These are phyloP conservation scores for Erysimum cheiranthoides DNA, from an alignment of 345 rosid genomes.

Conservation along the genomic window DNA sequence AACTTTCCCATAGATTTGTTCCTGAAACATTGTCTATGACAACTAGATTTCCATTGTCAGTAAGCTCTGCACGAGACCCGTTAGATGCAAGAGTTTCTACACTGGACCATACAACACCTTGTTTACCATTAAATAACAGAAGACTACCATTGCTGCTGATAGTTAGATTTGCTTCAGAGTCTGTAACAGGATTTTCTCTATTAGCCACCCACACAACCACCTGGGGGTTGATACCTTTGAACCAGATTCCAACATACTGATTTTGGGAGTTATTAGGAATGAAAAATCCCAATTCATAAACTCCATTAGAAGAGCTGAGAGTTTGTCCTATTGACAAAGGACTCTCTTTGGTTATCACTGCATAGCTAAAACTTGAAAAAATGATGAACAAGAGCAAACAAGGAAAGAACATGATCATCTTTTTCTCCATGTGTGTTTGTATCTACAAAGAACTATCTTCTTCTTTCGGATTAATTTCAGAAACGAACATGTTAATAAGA, in stretches of 20 bases:
- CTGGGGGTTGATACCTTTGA: slow-evolving; percentile 18
- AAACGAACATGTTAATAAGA: background rate
- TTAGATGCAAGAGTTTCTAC: background rate
- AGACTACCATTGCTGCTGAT: slow-evolving; percentile 44
- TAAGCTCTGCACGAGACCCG: slow-evolving; percentile 54
- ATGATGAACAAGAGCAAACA: background rate
- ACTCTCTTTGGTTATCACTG: background rate
- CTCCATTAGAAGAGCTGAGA: slow-evolving; percentile 35
- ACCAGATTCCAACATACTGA: slow-evolving; percentile 53
- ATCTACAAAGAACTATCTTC: background rate
- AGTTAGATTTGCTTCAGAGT: slow-evolving; percentile 15
- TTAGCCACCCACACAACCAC: slow-evolving; percentile 59
- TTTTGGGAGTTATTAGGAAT: slow-evolving; percentile 18
- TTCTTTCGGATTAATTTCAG: slow-evolving; percentile 11
- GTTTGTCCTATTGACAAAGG: slow-evolving; percentile 40
- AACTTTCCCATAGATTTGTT: slow-evolving; percentile 42
- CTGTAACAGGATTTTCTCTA: slow-evolving; percentile 47
- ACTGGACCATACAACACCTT: slow-evolving; percentile 38
- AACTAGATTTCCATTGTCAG: slow-evolving; percentile 64
- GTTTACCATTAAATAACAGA: slow-evolving; percentile 8
- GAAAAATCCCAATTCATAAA: slow-evolving; percentile 50
- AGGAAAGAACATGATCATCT: background rate
- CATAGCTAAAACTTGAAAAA: background rate
- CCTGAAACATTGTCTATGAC: slow-evolving; percentile 45
- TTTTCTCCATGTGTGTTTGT: background rate